phyloP scores from a whole-genome alignment of 2,329 filamentous ascomycete species.

The Tolypocladium endophyticum region DNA sequence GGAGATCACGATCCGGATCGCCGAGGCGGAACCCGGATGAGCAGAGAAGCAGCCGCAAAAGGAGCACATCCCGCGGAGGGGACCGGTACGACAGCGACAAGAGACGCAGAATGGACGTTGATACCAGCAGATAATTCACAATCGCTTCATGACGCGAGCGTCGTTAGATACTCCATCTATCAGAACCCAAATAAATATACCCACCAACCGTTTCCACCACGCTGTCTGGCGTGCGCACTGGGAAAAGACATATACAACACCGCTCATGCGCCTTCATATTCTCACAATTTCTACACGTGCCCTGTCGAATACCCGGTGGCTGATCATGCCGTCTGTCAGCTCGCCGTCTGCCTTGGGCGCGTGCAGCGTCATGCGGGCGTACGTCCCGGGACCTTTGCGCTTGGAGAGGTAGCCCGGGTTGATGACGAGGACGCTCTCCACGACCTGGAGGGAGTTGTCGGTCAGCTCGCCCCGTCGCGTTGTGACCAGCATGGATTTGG shows the following conservation, averaged over 20 bases:
- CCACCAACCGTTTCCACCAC: neutral
- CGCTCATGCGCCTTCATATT: constrained; percentile 38
- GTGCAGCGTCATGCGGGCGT: constrained; percentile 66
- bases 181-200: neutral
- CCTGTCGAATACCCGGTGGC: constrained; percentile 70
- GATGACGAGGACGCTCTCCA: constrained; percentile 80
- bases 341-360: constrained; percentile 53
- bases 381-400: constrained; percentile 74
- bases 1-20: constrained; percentile 35
- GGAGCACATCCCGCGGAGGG: constrained; percentile 44
- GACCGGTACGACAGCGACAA: constrained; percentile 49
- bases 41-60: constrained; percentile 40
- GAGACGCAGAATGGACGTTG: constrained; percentile 41
- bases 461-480: neutral
- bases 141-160: neutral
- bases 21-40: constrained; percentile 35
- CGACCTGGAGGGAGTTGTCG: constrained; percentile 48
- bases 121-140: constrained; percentile 13
- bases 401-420: constrained; percentile 87
- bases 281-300: constrained; percentile 78
- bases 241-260: neutral
- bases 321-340: constrained; percentile 44
- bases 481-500: neutral
- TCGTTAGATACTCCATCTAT: neutral
- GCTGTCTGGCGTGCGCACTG: neutral